Base-by-base conservation (phyloP, 2,329 filamentous ascomycete genomes). In the Teratosphaeria pseudoeucalypti region DNA sequence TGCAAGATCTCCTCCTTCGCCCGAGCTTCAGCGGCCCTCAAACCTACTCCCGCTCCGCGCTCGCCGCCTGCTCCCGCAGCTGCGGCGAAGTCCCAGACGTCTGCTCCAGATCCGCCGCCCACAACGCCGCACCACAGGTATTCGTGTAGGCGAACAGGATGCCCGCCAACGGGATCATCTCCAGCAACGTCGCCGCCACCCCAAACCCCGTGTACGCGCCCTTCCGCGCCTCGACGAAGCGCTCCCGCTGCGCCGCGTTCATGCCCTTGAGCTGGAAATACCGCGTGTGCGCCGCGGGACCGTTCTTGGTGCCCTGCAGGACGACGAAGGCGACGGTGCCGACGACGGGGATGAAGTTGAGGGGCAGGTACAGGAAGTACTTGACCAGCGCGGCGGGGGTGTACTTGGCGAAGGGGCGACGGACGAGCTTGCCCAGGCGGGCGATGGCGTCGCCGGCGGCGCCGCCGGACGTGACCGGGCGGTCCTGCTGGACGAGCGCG, bases 191-290 rank as follows among this genome's bases (percentile, higher is more conserved):
- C 5, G 90, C 87, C 2, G 89, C 83, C 60, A 96, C 88, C 6
- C 92, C 95, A 64, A 82, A 80, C 52, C 74, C 85, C 11, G 90
- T 89, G 76, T 96, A 96, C 23, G 88, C 86, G 6, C 84, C 89
- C 60, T 82, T 80, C 65, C 91, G 83, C 68, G 83, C 78, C 65
- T 85, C 78, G 26, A 96, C 77, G 80, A 87, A 95, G 55, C 85
- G 80, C 54, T 84, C 80, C 67, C 79, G 82, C 73, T 90, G 82
- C 11, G 77, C 77, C 32, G 79, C 75, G 52, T 82, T 83, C 90
- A 90, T 95, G 55, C 84, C 83, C 77, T 96, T 97, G 62, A 97
- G 80, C 77, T 95, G 89, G 73, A 96, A 96, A 62, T 96, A 96
- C 75, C 94, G 73, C 3, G 73, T 71, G 69, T 84, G 81, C 43